Percentiles rank a stretch among this genome's conserved stretches.
These are phyloP conservation scores for Aspergillus viridinutans DNA, from an alignment of 2,329 filamentous ascomycete species.

Conservation along the genomic window DNA sequence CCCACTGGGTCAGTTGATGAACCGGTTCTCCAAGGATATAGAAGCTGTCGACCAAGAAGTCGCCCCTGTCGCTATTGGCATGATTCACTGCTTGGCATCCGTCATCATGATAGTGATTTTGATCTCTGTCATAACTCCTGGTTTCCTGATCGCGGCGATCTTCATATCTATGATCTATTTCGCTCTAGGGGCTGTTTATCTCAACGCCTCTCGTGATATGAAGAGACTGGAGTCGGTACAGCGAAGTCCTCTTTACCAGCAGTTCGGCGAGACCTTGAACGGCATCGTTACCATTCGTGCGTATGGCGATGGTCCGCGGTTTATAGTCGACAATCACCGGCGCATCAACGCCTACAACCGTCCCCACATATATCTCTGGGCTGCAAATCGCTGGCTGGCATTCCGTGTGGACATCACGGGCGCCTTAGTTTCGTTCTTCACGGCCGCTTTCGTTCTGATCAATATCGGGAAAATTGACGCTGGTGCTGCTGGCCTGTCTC, in stretches of 20 bases:
- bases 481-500: conserved; percentile 84
- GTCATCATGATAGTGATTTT: conserved; percentile 81
- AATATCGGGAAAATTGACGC: conserved; percentile 81
- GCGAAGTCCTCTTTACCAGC: conserved; percentile 91
- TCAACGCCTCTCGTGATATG: conserved; percentile 87
- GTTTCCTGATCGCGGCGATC: conserved; percentile 78
- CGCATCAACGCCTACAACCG: conserved; percentile 88
- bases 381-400: conserved; percentile 91
- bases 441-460: conserved; percentile 82
- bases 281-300: conserved; percentile 96
- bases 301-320: conserved; percentile 89
- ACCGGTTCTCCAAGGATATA: conserved; percentile 96
- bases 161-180: conserved; percentile 84
- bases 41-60: conserved; percentile 95
- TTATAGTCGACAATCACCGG: conserved; percentile 83
- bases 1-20: conserved; percentile 93
- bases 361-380: conserved; percentile 96
- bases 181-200: conserved; percentile 79
- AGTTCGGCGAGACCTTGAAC: conserved; percentile 91
- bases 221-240: conserved; percentile 94
- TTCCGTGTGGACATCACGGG: conserved; percentile 88
- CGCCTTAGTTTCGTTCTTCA: conserved; percentile 88
- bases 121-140: conserved; percentile 84
- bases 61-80: conserved; percentile 79
- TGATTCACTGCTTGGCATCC: conserved; percentile 61